Evolutionary conservation across 2,329 filamentous ascomycete species (phyloP), one percentile per base, ranked within the genome.

Genomic region (Lecanicillium sp.): DNA sequence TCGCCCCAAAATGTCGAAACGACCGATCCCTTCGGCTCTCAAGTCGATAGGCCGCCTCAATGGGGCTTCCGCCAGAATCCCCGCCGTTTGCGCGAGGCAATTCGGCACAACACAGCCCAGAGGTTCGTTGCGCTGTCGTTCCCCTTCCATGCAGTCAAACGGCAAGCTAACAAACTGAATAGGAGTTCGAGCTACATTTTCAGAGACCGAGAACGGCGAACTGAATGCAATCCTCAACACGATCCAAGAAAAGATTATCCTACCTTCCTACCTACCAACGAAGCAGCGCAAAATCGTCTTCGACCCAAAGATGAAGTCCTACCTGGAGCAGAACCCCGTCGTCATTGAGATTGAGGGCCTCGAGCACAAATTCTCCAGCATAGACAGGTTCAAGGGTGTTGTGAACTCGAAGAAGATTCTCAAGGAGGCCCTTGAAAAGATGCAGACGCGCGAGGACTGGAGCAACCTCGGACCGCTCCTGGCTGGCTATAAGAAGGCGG

Each of bases 181-280:
- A 64, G 61, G 48, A 33, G 48, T 63, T 40, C 53, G 52, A 37
- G 54, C 55, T 44, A 56, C 71, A 41, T 80, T 80, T 52, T 54
- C 61, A 7, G 61, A 66, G 37, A 70, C 74, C 4, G 72, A 72
- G 12, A 71, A 71, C 31, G 46, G 64, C 17, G 62, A 74, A 40
- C 68, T 84, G 43, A 70, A 81, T 54, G 42, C 55, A 11, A 51
- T 69, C 22, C 70, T 84, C 44, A 54, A 58, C 29, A 57, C 51
- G 17, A 68, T 83, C 52, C 75, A 79, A 46, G 59, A 68, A 33
- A 72, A 72, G 48, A 68, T 80, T 55, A 72, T 84, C 54, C 59
- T 84, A 30, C 79, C 79, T n/a, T 59, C 68, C 22, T 73, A 78
- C 53, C 72, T 85, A 19, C 65, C 69, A 17, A 41, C 54, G 19